These are phyloP conservation scores for Calophaca sinica DNA, from an alignment of 306 rosid species.

Conservation along the genomic window DNA sequence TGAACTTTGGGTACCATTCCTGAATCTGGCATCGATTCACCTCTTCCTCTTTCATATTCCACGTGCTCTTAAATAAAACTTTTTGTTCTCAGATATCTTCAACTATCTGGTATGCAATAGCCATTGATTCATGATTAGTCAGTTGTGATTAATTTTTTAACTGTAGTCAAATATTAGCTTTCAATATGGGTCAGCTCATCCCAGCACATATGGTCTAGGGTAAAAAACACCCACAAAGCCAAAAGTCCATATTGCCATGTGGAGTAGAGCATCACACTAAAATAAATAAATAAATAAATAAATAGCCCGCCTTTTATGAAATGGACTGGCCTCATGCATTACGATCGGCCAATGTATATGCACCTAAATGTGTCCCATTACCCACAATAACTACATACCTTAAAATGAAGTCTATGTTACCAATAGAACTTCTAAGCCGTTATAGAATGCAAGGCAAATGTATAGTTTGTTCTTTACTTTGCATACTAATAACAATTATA, in stretches of 20 bases:
- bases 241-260: background rate
- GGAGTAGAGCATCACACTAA: background rate
- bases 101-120: constrained; percentile 29
- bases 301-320: background rate
- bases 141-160: background rate
- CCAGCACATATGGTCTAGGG: no score
- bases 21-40: constrained; percentile 84
- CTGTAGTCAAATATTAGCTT: background rate
- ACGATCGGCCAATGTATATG: background rate
- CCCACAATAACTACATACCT: background rate
- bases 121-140: no score
- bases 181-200: no score
- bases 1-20: background rate
- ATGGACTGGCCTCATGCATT: background rate
- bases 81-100: background rate
- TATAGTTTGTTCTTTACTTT: no score
- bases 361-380: background rate
- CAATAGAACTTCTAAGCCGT: background rate
- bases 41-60: constrained; percentile 66
- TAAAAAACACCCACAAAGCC: background rate
- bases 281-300: background rate
- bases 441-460: background rate
- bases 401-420: background rate
- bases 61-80: background rate
- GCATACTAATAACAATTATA: no score